Conservation (phyloP, 1,284 basidiomycete species). For the Tylopilus orsonianus region DNA sequence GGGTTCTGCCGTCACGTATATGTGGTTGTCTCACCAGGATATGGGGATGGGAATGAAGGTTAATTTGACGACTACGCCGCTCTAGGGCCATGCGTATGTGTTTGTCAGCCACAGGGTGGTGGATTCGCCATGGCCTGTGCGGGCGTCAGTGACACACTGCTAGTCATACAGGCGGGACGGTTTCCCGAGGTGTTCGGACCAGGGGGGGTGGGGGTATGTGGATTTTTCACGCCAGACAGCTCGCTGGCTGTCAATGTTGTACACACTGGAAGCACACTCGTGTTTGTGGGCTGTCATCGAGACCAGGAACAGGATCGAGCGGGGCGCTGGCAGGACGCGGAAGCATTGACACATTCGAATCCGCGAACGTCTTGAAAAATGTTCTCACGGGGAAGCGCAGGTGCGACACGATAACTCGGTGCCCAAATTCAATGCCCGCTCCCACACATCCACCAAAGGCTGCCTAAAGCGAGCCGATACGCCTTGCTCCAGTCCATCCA, state of each 20-base stretch:
- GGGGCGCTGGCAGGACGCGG: constrained; percentile 35
- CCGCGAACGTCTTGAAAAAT: constrained; percentile 31
- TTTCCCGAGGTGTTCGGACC: constrained; percentile 4
- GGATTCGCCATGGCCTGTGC: not conserved
- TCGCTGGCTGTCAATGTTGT: not conserved
- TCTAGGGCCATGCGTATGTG: constrained; percentile 3
- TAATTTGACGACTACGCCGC: constrained; percentile 24
- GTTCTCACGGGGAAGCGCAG: constrained; percentile 35
- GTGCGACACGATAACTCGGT: constrained; percentile 40
- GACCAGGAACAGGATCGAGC: constrained; percentile 11
- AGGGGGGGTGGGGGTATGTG: not conserved
- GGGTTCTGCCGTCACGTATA: not conserved
- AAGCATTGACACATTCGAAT: constrained; percentile 34
- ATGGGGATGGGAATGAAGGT: constrained; percentile 25
- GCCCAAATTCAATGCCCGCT: constrained; percentile 41
- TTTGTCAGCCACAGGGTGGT: not conserved
- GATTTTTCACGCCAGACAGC: constrained; percentile 2
- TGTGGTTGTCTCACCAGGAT: constrained; percentile 19
- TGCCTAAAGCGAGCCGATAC: constrained; percentile 11
- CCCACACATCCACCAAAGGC: constrained; percentile 35
- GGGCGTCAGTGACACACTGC: not conserved
- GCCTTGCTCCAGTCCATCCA: not conserved
- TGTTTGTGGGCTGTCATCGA: constrained; percentile 13
- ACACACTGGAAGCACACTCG: constrained; percentile 14
- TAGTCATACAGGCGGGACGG: not conserved